phyloP scores from a whole-genome alignment of 129 eudicot species.

The Ambrosia trifida region DNA sequence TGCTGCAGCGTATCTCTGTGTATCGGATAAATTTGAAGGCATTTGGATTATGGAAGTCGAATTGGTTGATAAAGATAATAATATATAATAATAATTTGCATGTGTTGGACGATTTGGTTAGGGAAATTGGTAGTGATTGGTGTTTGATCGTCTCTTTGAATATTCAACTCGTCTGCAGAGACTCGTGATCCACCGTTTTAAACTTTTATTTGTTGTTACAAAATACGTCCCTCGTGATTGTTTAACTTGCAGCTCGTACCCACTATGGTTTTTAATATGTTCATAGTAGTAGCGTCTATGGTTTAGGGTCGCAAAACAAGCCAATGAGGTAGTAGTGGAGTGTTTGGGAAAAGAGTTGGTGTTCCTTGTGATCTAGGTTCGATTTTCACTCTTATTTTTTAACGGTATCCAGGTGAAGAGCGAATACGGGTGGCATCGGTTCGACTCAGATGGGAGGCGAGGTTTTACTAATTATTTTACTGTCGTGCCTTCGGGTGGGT shows the following conservation, averaged over 20 bases:
- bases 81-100: slow-evolving; percentile 3
- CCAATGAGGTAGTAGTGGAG: too few species aligned
- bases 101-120: not conserved
- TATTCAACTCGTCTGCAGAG: slow-evolving; percentile 24
- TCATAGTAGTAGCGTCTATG: too few species aligned
- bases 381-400: too few species aligned
- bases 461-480: too few species aligned
- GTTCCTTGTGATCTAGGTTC: too few species aligned
- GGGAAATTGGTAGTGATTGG: slow-evolving; percentile 20
- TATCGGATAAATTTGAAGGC: slow-evolving; percentile 55
- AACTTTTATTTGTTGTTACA: slow-evolving; percentile 1
- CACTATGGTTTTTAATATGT: too few species aligned
- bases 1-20: slow-evolving; percentile 86
- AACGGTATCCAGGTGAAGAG: too few species aligned
- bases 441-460: too few species aligned
- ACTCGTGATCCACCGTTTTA: slow-evolving; percentile 36
- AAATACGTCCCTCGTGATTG: slow-evolving; percentile 17
- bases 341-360: too few species aligned
- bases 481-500: too few species aligned
- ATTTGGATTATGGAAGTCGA: slow-evolving; percentile 28
- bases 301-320: too few species aligned
- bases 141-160: slow-evolving; percentile 13
- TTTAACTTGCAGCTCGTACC: not conserved
- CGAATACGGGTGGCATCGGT: too few species aligned
- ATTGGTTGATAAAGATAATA: not conserved